Percentiles rank a stretch among this genome's conserved stretches.
These are phyloP conservation scores for Hanseniaspora osmophila DNA, from an alignment of 805 yeast species.

Conservation along the genomic window DNA sequence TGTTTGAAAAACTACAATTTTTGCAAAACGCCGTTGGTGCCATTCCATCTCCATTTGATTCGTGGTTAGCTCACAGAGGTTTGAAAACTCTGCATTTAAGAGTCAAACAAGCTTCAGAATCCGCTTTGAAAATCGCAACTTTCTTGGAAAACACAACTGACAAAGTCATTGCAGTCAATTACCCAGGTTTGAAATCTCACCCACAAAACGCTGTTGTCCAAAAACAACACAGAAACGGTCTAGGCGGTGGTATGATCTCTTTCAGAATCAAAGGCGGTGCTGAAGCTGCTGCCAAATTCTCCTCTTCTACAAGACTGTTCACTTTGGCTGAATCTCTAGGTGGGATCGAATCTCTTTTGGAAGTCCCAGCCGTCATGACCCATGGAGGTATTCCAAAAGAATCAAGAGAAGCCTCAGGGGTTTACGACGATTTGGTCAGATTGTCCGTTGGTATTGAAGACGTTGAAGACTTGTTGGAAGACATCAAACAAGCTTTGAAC, in stretches of 20 bases:
- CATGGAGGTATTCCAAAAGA: constrained; percentile 79
- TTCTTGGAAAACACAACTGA: constrained; percentile 32
- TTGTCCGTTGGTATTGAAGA: constrained; percentile 82
- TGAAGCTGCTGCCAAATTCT: constrained; percentile 57
- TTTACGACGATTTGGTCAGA: constrained; percentile 68
- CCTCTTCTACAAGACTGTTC: constrained; percentile 60
- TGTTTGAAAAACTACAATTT: constrained; percentile 55
- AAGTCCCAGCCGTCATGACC: constrained; percentile 85
- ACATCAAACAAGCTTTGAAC: constrained; percentile 54
- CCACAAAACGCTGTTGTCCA: constrained; percentile 46
- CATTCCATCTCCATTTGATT: constrained; percentile 78
- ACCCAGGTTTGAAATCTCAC: constrained; percentile 68
- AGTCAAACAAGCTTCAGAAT: constrained; percentile 49
- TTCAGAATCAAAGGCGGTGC: constrained; percentile 79
- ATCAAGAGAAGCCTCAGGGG: constrained; percentile 68
- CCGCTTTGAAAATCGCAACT: constrained; percentile 60
- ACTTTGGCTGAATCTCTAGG: constrained; percentile 84
- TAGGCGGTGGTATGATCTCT: constrained; percentile 88
- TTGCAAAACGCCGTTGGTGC: constrained; percentile 84
- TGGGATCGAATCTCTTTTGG: constrained; percentile 74
- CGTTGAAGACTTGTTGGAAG: constrained; percentile 57
- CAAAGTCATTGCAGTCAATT: constrained; percentile 53
- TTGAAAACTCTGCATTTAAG: constrained; percentile 76
- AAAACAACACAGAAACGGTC: constrained; percentile 67
- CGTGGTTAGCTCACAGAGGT: constrained; percentile 89